Evolutionary conservation across 441 rosid species (phyloP), one percentile per base, ranked within the genome.

Genomic region (Bocquillonia castaneifolia): DNA sequence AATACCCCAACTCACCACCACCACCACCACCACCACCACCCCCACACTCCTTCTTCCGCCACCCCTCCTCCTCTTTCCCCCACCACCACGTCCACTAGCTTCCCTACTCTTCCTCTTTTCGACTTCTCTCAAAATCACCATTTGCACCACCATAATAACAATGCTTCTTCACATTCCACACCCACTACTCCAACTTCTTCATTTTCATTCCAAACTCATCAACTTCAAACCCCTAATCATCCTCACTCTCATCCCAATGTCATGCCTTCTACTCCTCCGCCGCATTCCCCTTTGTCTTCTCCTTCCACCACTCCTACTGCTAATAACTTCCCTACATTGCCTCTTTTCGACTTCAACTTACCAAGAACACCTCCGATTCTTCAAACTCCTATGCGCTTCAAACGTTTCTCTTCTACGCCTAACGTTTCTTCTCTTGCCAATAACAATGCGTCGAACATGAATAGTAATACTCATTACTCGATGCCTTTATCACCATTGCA

Each of bases 331-430:
- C 72, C 82, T 0, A 84, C 88, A 48, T 84, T 86, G 47, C 80
- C 87, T 54, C 86, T 81, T 59, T 81, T 82, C 31, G 80, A 81
- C 71, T 65, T 78, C 74, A 78, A 78, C 70, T 63, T 77, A 70
- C 81, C 80, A 6, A 74, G 87, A 72, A 40, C 86, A 2, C 83
- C 92, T 20, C 89, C 93, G 34, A 61, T 76, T 56, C 88, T 84
- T 25, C 88, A 80, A 50, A 70, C 81, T 36, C 84, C 89, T 17
- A 63, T 67, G 1, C 77, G 82, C n/a, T 72, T 80, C 55, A 88
- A 79, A 67, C 83, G 87, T 31, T 75, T 73, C 66, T 59, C 72
- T 13, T 68, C 66, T 7, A 14, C 47, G 6, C 59, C 56, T 28
- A 28, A 32, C 8, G 53, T 50, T 53, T 51, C 65, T 22, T 50